phyloP scores from a whole-genome alignment of 768 basidiomycete species.

The Xerocomus potaroensis region DNA sequence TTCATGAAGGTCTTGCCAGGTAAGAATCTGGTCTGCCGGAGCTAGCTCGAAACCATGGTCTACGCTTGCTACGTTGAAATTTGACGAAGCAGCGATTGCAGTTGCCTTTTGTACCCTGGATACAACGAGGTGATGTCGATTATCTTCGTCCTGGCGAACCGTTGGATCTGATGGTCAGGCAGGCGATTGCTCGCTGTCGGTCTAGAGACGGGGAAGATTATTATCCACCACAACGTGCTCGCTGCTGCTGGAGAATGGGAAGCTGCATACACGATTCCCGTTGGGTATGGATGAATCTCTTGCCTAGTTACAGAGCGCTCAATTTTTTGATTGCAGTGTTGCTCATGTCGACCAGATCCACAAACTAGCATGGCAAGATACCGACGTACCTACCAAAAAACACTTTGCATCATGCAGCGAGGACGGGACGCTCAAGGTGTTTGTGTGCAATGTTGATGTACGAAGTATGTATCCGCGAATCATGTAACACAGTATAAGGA shows the following conservation, averaged over 20 bases:
- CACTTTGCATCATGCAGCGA: constrained; percentile 87
- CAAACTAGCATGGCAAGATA: constrained; percentile 74
- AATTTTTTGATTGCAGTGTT: constrained; percentile 38
- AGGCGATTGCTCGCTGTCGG: constrained; percentile 74
- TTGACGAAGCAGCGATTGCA: constrained; percentile 77
- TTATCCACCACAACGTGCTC: constrained; percentile 47
- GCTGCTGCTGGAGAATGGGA: constrained; percentile 42
- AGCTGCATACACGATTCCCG: constrained; percentile 41
- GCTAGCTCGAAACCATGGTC: constrained; percentile 48
- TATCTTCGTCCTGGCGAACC: background rate
- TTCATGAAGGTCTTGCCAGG: constrained; percentile 39
- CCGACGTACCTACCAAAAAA: constrained; percentile 25
- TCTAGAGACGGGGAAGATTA: constrained; percentile 74
- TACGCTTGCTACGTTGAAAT: constrained; percentile 56
- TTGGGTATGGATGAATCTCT: constrained; percentile 40
- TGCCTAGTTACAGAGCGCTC: constrained; percentile 6
- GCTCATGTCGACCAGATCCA: constrained; percentile 80
- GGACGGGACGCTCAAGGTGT: constrained; percentile 85
- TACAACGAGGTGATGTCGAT: constrained; percentile 37
- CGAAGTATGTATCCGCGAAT: constrained; percentile 37
- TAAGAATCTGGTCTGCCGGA: constrained; percentile 71
- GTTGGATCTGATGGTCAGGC: constrained; percentile 2
- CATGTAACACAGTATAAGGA: constrained; percentile 29
- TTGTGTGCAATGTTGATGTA: constrained; percentile 53
- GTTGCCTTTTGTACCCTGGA: constrained; percentile 55